These are phyloP conservation scores for Cladophialophora yegresii DNA, from an alignment of 2,329 filamentous ascomycete species.

Conservation along the genomic window DNA sequence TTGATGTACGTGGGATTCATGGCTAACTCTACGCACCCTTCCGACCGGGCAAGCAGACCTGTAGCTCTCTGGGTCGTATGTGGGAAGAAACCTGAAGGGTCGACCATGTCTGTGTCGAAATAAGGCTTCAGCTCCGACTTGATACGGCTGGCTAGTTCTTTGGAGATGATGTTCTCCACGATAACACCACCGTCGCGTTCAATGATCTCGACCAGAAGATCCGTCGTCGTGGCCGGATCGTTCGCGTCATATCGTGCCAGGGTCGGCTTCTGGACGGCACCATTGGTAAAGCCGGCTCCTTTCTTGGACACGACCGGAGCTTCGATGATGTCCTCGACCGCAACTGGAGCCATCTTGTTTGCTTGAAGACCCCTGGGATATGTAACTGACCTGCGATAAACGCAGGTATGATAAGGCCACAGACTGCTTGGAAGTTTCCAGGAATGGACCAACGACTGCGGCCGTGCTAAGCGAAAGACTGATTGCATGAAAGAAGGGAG, in stretches of 20 bases:
- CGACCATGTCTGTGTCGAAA: slow-evolving; percentile 35
- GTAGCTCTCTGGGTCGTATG: slow-evolving; percentile 41
- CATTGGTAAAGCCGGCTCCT: neutral
- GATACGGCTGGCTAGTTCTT: slow-evolving; percentile 29
- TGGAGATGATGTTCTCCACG: slow-evolving; percentile 33
- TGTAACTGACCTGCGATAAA: neutral
- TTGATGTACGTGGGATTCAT: slow-evolving; percentile 43
- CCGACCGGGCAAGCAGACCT: slow-evolving; percentile 45
- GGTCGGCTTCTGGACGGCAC: neutral
- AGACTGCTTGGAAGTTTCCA: neutral
- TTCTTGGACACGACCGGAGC: slow-evolving; percentile 16
- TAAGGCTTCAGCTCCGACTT: slow-evolving; percentile 36
- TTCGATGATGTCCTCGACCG: slow-evolving; percentile 22
- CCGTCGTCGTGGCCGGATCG: slow-evolving; percentile 26
- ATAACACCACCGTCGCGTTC: slow-evolving; percentile 34
- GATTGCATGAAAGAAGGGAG: slow-evolving; percentile 14
- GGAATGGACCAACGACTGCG: neutral
- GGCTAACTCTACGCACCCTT: slow-evolving; percentile 45
- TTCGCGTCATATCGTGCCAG: slow-evolving; percentile 29
- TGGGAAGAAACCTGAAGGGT: slow-evolving; percentile 38
- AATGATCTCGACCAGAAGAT: slow-evolving; percentile 24
- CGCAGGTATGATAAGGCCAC: neutral
- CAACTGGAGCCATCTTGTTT: slow-evolving; percentile 24
- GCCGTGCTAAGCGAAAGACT: neutral
- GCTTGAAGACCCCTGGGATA: neutral